phyloP scores from a whole-genome alignment of 2,329 filamentous ascomycete species.

The Trematosphaeria pertusa region DNA sequence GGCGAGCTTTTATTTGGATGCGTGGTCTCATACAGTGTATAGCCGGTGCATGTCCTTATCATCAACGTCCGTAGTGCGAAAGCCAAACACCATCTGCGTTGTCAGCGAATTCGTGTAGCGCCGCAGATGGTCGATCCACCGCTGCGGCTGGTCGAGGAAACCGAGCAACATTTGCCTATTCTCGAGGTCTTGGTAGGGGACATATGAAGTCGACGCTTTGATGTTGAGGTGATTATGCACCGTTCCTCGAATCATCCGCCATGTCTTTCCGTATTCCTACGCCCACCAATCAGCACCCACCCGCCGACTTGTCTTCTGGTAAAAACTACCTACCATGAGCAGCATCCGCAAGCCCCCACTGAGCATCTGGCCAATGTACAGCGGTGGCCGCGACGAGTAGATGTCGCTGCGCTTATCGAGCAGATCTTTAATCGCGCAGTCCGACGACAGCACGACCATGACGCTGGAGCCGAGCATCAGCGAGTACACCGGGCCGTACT shows the following conservation, averaged over 20 bases:
- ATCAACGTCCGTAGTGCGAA: constrained; percentile 21
- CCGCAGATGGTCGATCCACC: constrained; percentile 55
- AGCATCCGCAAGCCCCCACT: constrained; percentile 24
- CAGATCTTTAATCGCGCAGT: constrained; percentile 57
- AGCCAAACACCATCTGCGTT: constrained; percentile 60
- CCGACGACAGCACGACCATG: constrained; percentile 56
- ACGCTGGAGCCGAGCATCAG: constrained; percentile 58
- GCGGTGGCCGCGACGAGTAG: constrained; percentile 56
- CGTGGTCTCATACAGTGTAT: constrained; percentile 11
- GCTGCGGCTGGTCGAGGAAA: constrained; percentile 53
- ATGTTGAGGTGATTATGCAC: constrained; percentile 26
- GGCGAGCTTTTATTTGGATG: not conserved
- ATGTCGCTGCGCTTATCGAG: constrained; percentile 57
- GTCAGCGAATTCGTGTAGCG: constrained; percentile 58
- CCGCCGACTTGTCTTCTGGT: no score
- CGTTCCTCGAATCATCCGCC: constrained; percentile 22
- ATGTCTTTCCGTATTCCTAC: constrained; percentile 23
- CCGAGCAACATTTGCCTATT: constrained; percentile 61
- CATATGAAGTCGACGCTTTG: constrained; percentile 18
- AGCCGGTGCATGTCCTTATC: constrained; percentile 20
- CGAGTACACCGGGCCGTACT: constrained; percentile 61
- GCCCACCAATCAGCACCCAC: constrained; percentile 25
- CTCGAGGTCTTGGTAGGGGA: constrained; percentile 63
- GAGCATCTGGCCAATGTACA: constrained; percentile 48
- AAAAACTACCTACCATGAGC: constrained; percentile 26